Evolutionary conservation across 2,329 filamentous ascomycete genomes (phyloP).

Genomic region (Pleomassaria siparia): DNA sequence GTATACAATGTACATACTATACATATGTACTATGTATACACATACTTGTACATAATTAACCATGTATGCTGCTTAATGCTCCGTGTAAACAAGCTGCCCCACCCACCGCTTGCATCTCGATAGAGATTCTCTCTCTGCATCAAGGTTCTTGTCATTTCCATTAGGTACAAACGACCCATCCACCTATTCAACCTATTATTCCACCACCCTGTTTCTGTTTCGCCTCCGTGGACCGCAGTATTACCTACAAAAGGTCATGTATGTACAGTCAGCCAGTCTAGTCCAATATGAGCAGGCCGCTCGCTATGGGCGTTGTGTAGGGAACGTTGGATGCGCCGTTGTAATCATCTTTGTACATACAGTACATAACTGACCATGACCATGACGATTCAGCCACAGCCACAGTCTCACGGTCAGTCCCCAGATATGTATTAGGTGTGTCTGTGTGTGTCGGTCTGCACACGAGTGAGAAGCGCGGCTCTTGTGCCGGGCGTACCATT

Average conservation of each 20-base stretch:
- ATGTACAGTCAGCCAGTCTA: conserved; percentile 30
- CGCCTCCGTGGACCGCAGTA: too few relatives aligned
- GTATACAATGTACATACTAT: too few relatives aligned
- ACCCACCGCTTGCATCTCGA: too few relatives aligned
- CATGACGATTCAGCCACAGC: conserved; percentile 12
- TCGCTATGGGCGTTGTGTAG: neutral
- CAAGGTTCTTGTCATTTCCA: conserved; percentile 8
- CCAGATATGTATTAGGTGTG: too few relatives aligned
- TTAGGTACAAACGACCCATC: too few relatives aligned
- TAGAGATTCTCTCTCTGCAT: neutral
- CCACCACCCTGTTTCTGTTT: conserved; percentile 8
- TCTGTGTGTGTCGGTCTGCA: conserved; percentile 18
- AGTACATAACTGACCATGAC: too few relatives aligned
- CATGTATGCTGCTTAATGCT: too few relatives aligned
- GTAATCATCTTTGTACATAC: neutral
- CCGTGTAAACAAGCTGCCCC: too few relatives aligned
- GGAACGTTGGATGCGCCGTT: neutral
- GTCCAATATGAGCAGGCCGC: too few relatives aligned
- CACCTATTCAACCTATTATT: too few relatives aligned
- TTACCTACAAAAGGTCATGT: conserved; percentile 11
- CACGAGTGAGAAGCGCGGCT: neutral
- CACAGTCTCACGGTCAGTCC: conserved; percentile 15
- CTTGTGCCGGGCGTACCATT: neutral
- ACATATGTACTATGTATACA: too few relatives aligned
- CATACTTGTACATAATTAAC: too few relatives aligned